Conservation (phyloP, 2,329 filamentous ascomycete species). For the Fusarium nelsonii region DNA sequence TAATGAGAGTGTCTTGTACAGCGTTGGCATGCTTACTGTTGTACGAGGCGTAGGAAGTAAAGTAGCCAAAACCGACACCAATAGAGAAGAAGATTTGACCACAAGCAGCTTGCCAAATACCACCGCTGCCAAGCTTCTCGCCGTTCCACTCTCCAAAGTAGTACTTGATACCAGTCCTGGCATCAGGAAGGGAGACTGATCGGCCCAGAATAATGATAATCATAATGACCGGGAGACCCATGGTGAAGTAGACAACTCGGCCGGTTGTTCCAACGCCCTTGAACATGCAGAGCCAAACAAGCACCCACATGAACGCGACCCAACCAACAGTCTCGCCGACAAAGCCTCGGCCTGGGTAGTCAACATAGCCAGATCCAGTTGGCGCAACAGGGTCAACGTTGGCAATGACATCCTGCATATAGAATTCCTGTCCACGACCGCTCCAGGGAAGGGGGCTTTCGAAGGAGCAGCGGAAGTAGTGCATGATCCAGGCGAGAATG, state of each 20-base stretch:
- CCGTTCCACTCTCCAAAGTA: slow-evolving; percentile 4
- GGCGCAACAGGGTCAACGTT: not conserved
- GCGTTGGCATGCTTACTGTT: slow-evolving; percentile 63
- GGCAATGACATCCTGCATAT: slow-evolving; percentile 5
- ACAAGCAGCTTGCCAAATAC: slow-evolving; percentile 63
- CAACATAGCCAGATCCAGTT: not conserved
- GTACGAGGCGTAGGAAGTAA: slow-evolving; percentile 67
- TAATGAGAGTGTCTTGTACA: not conserved
- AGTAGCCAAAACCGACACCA: slow-evolving; percentile 67
- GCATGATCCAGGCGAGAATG: slow-evolving; percentile 67
- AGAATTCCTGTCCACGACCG: slow-evolving; percentile 25
- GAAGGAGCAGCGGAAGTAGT: slow-evolving; percentile 65
- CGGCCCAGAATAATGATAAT: not conserved
- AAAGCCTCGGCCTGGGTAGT: not conserved
- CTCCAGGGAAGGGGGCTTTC: slow-evolving; percentile 64
- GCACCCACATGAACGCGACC: slow-evolving; percentile 1
- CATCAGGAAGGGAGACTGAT: not conserved
- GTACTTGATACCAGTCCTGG: not conserved
- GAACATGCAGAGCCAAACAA: slow-evolving; percentile 3
- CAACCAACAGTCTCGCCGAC: slow-evolving; percentile 2
- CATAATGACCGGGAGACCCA: not conserved
- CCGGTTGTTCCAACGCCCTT: slow-evolving; percentile 3
- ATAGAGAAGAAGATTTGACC: slow-evolving; percentile 58
- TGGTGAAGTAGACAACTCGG: slow-evolving; percentile 1
- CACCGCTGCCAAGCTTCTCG: not conserved